Percentiles rank a stretch among this genome's conserved stretches.
Evolutionary conservation across 1,284 basidiomycete species (phyloP).

Genomic region (Tilletia walkeri): DNA sequence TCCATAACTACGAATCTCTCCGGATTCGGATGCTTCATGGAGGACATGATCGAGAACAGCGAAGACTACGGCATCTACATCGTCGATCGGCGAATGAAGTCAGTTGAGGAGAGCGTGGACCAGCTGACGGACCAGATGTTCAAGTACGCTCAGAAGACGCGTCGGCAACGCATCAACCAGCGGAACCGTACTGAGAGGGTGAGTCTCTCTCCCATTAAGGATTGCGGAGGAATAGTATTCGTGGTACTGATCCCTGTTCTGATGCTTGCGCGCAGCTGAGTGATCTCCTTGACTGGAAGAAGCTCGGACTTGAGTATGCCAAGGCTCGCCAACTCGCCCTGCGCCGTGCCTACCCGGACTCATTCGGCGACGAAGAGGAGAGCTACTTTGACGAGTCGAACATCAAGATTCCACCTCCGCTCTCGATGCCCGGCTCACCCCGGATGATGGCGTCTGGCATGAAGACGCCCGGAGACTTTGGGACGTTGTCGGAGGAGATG

Average conservation of each 20-base stretch:
- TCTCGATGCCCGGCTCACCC: constrained; percentile 83
- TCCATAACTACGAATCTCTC: constrained; percentile 95
- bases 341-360: constrained; percentile 89
- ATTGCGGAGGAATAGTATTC: not conserved
- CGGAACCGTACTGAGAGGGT: constrained; percentile 83
- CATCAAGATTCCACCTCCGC: constrained; percentile 66
- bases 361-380: constrained; percentile 70
- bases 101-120: constrained; percentile 85
- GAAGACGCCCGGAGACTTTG: constrained; percentile 48
- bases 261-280: constrained; percentile 38
- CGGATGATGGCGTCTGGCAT: constrained; percentile 59
- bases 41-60: constrained; percentile 84
- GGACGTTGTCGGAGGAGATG: constrained; percentile 48
- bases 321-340: constrained; percentile 91
- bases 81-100: constrained; percentile 84
- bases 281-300: constrained; percentile 96
- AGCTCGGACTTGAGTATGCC: constrained; percentile 91
- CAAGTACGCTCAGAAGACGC: constrained; percentile 77
- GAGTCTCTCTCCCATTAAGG: not conserved
- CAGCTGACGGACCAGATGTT: constrained; percentile 58
- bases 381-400: constrained; percentile 65
- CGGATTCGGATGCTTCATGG: constrained; percentile 97
- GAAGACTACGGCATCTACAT: constrained; percentile 72
- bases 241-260: not conserved
- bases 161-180: constrained; percentile 95